Percentiles rank a stretch among this genome's conserved stretches.
Conservation (phyloP, 441 rosid species). For the Arabidopsis lyrata region DNA sequence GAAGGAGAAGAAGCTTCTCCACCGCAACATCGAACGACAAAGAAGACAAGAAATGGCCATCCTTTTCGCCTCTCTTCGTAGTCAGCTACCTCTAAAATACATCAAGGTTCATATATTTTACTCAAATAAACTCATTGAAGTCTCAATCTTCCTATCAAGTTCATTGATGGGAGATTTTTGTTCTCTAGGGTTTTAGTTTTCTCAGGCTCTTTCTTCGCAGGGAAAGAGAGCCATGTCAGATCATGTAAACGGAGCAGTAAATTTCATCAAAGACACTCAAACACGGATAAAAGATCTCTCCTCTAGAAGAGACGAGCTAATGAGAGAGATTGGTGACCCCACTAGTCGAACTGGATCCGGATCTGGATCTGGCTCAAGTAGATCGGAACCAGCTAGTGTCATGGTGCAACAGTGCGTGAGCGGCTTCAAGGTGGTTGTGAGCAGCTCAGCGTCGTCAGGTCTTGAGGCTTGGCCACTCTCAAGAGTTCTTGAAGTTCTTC, state of each 20-base stretch:
- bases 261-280: conserved; percentile 63
- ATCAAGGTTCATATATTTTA: conserved; percentile 58
- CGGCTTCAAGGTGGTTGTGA: conserved; percentile 64
- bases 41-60: conserved; percentile 85
- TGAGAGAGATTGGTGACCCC: conserved; percentile 35
- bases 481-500: conserved; percentile 56
- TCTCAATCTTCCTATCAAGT: neutral
- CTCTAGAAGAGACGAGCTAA: conserved; percentile 59
- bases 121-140: neutral
- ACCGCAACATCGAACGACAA: conserved; percentile 73
- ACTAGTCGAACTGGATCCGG: conserved; percentile 29
- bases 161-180: conserved; percentile 6
- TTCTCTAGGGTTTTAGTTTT: conserved; percentile 36
- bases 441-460: conserved; percentile 41
- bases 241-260: conserved; percentile 77
- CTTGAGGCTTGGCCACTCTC: conserved; percentile 60
- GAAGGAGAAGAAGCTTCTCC: conserved; percentile 62
- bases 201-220: conserved; percentile 43
- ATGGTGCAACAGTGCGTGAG: conserved; percentile 57
- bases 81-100: conserved; percentile 76
- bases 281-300: conserved; percentile 52
- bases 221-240: conserved; percentile 89
- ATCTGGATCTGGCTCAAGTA: conserved; percentile 33
- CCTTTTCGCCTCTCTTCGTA: conserved; percentile 71
- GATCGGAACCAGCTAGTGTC: conserved; percentile 40